Conservation (phyloP, 148 eudicot species). For the Diospyros kaki region DNA sequence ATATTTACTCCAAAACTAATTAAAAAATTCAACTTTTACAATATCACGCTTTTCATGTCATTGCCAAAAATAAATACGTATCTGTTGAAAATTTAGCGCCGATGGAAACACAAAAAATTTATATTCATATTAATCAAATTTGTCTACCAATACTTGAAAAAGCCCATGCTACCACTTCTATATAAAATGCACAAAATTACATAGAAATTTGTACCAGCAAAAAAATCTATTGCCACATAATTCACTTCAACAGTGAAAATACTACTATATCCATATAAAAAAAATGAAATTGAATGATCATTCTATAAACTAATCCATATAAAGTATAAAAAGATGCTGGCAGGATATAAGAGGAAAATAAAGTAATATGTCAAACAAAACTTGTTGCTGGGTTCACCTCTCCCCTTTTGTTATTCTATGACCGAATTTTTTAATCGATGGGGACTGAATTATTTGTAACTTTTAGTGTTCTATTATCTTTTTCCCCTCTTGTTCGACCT, state of each 20-base stretch:
- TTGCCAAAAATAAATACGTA: too few relatives aligned
- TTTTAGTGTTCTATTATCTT: neutral
- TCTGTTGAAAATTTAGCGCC: too few relatives aligned
- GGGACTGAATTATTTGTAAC: neutral
- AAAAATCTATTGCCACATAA: neutral
- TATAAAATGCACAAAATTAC: neutral
- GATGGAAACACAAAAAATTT: too few relatives aligned
- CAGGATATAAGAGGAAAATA: neutral
- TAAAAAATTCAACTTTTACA: too few relatives aligned
- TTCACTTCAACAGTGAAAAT: neutral
- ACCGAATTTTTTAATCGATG: neutral
- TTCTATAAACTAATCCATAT: neutral
- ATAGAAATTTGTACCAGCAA: neutral
- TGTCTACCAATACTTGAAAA: too few relatives aligned
- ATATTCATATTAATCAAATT: too few relatives aligned
- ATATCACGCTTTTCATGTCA: too few relatives aligned
- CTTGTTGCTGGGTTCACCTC: neutral
- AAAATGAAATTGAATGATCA: neutral
- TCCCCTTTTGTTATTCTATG: neutral
- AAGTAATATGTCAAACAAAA: neutral
- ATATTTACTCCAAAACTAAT: too few relatives aligned
- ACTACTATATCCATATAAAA: neutral
- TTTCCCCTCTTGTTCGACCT: neutral
- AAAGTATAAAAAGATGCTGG: neutral
- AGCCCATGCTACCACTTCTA: neutral